These are phyloP conservation scores for Dothideomycetes sp. DNA, from an alignment of 2,329 filamentous ascomycete genomes.

Conservation along the genomic window DNA sequence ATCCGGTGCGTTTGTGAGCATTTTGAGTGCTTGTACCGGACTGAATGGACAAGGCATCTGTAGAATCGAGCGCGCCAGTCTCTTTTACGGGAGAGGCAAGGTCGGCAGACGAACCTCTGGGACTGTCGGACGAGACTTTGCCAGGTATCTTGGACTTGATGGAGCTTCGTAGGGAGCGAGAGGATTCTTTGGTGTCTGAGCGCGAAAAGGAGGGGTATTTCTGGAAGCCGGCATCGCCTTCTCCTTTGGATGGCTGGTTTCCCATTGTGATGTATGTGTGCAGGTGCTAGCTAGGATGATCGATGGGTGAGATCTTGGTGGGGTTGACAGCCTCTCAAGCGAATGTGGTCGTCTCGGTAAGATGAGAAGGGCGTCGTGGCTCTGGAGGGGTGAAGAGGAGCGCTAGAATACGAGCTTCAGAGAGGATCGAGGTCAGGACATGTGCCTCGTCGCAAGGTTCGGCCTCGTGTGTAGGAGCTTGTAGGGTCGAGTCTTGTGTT, in stretches of 20 bases:
- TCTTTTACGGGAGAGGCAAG: constrained; percentile 5
- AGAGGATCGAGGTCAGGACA: not conserved
- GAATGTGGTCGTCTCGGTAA: not conserved
- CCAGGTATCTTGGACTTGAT: constrained; percentile 85
- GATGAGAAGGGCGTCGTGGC: too few species aligned
- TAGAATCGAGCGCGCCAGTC: not conserved
- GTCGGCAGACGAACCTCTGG: constrained; percentile 52
- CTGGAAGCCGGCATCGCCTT: constrained; percentile 47
- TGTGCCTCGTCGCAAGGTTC: not conserved
- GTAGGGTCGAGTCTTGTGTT: too few species aligned
- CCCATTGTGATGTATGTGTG: constrained; percentile 58
- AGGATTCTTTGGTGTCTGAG: constrained; percentile 86
- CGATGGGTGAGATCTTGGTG: too few species aligned
- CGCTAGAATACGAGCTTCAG: too few species aligned
- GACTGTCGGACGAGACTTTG: constrained; percentile 60
- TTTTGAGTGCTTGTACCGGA: constrained; percentile 48
- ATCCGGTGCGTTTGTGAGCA: constrained; percentile 22
- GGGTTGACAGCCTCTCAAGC: too few species aligned
- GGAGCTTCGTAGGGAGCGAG: constrained; percentile 69
- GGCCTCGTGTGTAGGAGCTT: too few species aligned
- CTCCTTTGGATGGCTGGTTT: constrained; percentile 59
- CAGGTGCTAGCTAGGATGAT: too few species aligned
- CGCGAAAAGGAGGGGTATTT: constrained; percentile 86
- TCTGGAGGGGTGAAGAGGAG: too few species aligned
- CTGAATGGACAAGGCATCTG: constrained; percentile 62